These are phyloP conservation scores for Fusarium floridanum DNA, from an alignment of 2,329 filamentous ascomycete genomes.

Conservation along the genomic window DNA sequence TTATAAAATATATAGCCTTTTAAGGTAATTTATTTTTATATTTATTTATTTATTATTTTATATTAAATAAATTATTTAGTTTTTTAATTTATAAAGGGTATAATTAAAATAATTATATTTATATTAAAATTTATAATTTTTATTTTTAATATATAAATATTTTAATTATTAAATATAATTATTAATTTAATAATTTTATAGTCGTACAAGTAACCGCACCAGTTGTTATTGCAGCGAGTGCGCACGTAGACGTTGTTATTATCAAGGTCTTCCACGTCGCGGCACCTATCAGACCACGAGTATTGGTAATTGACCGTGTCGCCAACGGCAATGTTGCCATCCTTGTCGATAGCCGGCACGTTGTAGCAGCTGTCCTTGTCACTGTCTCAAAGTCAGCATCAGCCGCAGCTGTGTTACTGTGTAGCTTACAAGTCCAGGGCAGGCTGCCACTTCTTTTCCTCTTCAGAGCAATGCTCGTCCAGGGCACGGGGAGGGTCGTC, in stretches of 20 bases:
- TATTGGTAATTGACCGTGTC: conserved; percentile 45
- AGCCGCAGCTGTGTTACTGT: not conserved
- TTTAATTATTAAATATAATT: too few relatives aligned
- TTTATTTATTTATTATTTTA: too few relatives aligned
- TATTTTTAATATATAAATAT: too few relatives aligned
- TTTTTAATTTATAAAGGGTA: too few relatives aligned
- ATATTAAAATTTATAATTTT: too few relatives aligned
- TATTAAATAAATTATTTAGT: too few relatives aligned
- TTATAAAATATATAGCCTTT: too few relatives aligned
- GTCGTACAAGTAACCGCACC: conserved; percentile 59
- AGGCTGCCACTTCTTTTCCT: conserved; percentile 10
- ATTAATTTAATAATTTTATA: too few relatives aligned
- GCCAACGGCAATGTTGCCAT: conserved; percentile 51
- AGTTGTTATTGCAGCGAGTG: conserved; percentile 58
- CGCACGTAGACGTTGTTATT: conserved; percentile 60
- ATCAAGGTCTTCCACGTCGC: conserved; percentile 50
- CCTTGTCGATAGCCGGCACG: conserved; percentile 52
- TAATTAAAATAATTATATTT: too few relatives aligned
- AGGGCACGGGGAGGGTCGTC: not conserved
- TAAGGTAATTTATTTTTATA: too few relatives aligned
- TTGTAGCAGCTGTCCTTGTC: conserved; percentile 52
- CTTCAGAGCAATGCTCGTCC: not conserved
- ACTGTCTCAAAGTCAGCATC: not conserved
- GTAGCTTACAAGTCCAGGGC: not conserved
- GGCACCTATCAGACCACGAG: conserved; percentile 47